Conservation (phyloP, 768 basidiomycete species). For the Mycena vulgaris region DNA sequence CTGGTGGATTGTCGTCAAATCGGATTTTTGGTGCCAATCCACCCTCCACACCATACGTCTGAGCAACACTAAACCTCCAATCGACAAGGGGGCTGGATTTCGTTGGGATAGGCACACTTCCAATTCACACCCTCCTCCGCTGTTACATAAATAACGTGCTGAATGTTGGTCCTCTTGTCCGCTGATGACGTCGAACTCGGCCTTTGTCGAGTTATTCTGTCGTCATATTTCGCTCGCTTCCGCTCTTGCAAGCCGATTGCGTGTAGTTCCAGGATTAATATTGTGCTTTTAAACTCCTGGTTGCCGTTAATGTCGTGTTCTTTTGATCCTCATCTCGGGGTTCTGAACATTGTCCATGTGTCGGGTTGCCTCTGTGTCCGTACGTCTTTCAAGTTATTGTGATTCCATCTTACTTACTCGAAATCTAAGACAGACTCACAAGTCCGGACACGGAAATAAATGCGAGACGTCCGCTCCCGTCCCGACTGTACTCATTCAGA, state of each 20-base stretch:
- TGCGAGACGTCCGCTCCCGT: constrained; percentile 2
- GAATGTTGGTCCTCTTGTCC: background rate
- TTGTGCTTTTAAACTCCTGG: too few relatives aligned
- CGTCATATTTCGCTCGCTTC: too few relatives aligned
- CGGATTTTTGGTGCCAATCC: constrained; percentile 3
- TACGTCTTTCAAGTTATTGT: constrained; percentile 1
- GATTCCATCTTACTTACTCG: constrained; percentile 8
- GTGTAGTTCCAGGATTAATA: constrained; percentile 2
- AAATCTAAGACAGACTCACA: constrained; percentile 5
- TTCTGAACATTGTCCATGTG: constrained; percentile 9
- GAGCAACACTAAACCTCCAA: constrained; percentile 1
- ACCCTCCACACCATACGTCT: background rate
- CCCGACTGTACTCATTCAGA: background rate
- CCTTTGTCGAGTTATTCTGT: constrained; percentile 3
- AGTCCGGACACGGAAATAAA: background rate
- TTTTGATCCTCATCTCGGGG: constrained; percentile 1
- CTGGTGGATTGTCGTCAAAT: background rate
- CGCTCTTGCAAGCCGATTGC: background rate
- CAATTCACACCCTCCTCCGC: constrained; percentile 1
- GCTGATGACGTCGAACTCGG: constrained; percentile 4
- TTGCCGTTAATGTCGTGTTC: constrained; percentile 3
- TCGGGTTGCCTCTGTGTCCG: constrained; percentile 1
- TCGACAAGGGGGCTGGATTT: constrained; percentile 4
- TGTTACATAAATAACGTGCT: constrained; percentile 12
- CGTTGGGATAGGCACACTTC: background rate